Conservation (phyloP, 176 grass and related monocot species). For the Avena insularis region DNA sequence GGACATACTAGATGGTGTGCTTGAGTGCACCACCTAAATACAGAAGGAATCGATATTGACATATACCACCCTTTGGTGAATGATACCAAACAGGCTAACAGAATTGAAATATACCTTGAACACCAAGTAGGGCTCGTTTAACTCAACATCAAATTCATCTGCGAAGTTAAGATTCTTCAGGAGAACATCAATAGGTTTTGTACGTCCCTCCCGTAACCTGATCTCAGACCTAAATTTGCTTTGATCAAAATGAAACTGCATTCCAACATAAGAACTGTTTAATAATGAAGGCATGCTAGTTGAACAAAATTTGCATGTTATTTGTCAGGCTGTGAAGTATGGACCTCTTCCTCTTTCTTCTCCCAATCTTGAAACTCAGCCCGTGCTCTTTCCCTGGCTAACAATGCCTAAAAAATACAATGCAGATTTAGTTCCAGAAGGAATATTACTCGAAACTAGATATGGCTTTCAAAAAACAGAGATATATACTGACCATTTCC, state of each 20-base stretch:
- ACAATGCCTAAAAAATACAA: slow-evolving; percentile 65
- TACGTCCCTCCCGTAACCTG: slow-evolving; percentile 88
- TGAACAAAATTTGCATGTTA: slow-evolving; percentile 15
- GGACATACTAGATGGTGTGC: not conserved
- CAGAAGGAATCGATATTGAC: not conserved
- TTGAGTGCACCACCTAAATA: slow-evolving; percentile 11
- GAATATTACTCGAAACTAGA: slow-evolving; percentile 21
- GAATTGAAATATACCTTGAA: slow-evolving; percentile 69
- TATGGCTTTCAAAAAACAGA: slow-evolving; percentile 28
- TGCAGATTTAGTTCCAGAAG: slow-evolving; percentile 32
- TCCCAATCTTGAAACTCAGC: slow-evolving; percentile 99
- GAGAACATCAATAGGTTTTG: slow-evolving; percentile 97
- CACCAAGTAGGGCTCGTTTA: slow-evolving; percentile 97
- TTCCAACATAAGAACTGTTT: slow-evolving; percentile 34
- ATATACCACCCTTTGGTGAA: slow-evolving; percentile 7
- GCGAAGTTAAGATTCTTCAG: slow-evolving; percentile 84
- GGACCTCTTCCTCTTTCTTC: slow-evolving; percentile 99
- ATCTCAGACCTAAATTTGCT: slow-evolving; percentile 98
- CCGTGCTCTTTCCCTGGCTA: slow-evolving; percentile 90
- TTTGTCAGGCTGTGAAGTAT: slow-evolving; percentile 30
- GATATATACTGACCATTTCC: slow-evolving; percentile 73
- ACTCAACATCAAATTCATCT: slow-evolving; percentile 84
- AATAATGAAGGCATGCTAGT: slow-evolving; percentile 33
- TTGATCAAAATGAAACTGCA: slow-evolving; percentile 98
- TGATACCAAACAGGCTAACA: not conserved